These are phyloP conservation scores for Trichoderma harzianum DNA, from an alignment of 2,329 filamentous ascomycete species.

Conservation along the genomic window DNA sequence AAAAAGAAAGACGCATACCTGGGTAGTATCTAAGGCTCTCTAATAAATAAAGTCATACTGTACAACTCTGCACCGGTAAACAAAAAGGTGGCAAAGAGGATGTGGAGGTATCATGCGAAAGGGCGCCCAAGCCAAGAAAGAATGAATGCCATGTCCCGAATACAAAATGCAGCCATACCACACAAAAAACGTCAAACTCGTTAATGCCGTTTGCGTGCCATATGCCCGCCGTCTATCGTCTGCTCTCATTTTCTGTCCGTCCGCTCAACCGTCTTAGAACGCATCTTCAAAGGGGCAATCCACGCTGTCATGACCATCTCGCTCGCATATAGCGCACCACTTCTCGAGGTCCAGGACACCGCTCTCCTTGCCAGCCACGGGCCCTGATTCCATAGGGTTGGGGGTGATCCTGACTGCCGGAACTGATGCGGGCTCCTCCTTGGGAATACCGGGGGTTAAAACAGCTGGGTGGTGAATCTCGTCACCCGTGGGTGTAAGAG, in stretches of 20 bases:
- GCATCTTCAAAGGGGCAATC: slow-evolving; percentile 90
- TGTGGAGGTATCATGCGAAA: slow-evolving; percentile 35
- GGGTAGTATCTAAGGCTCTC: slow-evolving; percentile 8
- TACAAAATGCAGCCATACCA: slow-evolving; percentile 18
- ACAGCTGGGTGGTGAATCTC: slow-evolving; percentile 51
- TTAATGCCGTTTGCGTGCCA: slow-evolving; percentile 18
- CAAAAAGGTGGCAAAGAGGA: slow-evolving; percentile 25
- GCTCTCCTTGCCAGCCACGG: slow-evolving; percentile 74
- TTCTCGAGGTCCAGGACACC: slow-evolving; percentile 78
- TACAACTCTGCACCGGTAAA: background rate
- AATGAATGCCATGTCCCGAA: slow-evolving; percentile 22
- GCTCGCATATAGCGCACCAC: slow-evolving; percentile 96
- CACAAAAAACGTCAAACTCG: slow-evolving; percentile 22
- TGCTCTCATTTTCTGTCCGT: background rate
- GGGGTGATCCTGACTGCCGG: slow-evolving; percentile 50
- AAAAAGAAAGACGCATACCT: background rate
- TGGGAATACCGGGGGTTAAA: slow-evolving; percentile 50
- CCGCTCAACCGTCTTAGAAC: slow-evolving; percentile 43
- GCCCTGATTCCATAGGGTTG: slow-evolving; percentile 62
- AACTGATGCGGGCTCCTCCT: slow-evolving; percentile 36
- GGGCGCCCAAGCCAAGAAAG: slow-evolving; percentile 28
- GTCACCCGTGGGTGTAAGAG: slow-evolving; percentile 39
- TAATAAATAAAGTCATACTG: background rate
- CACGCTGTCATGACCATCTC: slow-evolving; percentile 93
- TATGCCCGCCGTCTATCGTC: slow-evolving; percentile 12